Evolutionary conservation across 2,329 filamentous ascomycete species (phyloP).

Genomic region (Exophiala xenobiotica): DNA sequence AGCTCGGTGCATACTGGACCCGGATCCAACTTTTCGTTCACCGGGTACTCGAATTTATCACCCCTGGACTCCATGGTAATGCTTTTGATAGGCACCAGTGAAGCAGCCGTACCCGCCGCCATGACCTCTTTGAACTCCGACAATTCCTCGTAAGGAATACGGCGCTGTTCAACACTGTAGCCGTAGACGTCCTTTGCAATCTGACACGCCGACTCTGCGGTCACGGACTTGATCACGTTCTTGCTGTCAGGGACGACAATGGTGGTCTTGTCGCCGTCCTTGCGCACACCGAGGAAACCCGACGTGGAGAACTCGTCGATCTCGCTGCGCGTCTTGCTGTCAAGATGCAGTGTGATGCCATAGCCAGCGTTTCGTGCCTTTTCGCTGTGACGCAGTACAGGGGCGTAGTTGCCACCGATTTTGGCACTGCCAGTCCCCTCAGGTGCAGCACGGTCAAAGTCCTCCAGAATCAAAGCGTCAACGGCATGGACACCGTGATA

Average conservation of each 20-base stretch:
- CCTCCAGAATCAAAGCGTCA: slow-evolving; percentile 82
- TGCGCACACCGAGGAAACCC: slow-evolving; percentile 80
- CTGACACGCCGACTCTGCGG: slow-evolving; percentile 72
- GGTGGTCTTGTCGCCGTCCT: slow-evolving; percentile 55
- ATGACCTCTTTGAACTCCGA: slow-evolving; percentile 72
- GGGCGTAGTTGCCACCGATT: slow-evolving; percentile 93
- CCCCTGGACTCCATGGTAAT: slow-evolving; percentile 69
- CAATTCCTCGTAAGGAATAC: slow-evolving; percentile 62
- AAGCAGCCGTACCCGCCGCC: slow-evolving; percentile 87
- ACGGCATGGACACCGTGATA: slow-evolving; percentile 89
- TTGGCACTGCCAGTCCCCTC: slow-evolving; percentile 90
- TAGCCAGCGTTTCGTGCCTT: slow-evolving; percentile 74
- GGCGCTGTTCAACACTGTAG: slow-evolving; percentile 77
- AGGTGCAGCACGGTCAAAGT: slow-evolving; percentile 91
- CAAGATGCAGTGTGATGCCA: slow-evolving; percentile 92
- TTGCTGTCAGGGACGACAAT: slow-evolving; percentile 84
- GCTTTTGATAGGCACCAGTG: slow-evolving; percentile 85
- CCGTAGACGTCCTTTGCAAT: slow-evolving; percentile 71
- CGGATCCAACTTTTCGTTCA: slow-evolving; percentile 55
- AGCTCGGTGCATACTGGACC: slow-evolving; percentile 73
- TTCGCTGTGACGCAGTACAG: slow-evolving; percentile 84
- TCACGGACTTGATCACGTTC: slow-evolving; percentile 85
- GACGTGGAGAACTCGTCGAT: slow-evolving; percentile 96
- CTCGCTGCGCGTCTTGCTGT: slow-evolving; percentile 78
- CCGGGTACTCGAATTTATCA: slow-evolving; percentile 57